Conservation (phyloP, 2,329 filamentous ascomycete genomes). For the Xylaria sp. region DNA sequence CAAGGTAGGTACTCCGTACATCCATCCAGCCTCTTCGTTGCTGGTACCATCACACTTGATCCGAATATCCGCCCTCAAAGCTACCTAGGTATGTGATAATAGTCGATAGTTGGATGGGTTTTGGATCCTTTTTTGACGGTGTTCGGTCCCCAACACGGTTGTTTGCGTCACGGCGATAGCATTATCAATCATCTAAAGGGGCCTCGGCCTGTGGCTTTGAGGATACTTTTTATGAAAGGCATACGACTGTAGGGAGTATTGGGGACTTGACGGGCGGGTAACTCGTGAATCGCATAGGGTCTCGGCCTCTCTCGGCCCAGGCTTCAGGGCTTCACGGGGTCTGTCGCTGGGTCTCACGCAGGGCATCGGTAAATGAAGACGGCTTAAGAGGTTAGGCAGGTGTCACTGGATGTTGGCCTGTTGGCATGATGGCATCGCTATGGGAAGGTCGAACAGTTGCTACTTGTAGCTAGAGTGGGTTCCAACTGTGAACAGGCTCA, state of each 20-base stretch:
- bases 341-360: neutral
- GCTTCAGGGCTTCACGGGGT: neutral
- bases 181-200: neutral
- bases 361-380: neutral
- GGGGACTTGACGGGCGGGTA: neutral
- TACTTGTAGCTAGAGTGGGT: neutral
- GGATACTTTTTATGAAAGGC: neutral
- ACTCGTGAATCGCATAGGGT: neutral
- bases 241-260: neutral
- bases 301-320: neutral
- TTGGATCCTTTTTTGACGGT: neutral
- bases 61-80: neutral
- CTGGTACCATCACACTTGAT: constrained; percentile 2
- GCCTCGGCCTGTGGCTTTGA: neutral
- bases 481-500: neutral
- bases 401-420: neutral
- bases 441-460: neutral
- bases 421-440: neutral
- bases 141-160: neutral
- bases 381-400: neutral
- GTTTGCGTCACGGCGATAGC: neutral
- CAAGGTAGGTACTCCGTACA: neutral
- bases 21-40: constrained; percentile 7
- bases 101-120: neutral
- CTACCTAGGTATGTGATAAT: neutral